A percentile compares a stretch with the other conserved stretches of the same genome.
These are phyloP conservation scores for Coemansia sp. DNA, from an alignment of 192 early-diverging fungal genomes.

Conservation along the genomic window DNA sequence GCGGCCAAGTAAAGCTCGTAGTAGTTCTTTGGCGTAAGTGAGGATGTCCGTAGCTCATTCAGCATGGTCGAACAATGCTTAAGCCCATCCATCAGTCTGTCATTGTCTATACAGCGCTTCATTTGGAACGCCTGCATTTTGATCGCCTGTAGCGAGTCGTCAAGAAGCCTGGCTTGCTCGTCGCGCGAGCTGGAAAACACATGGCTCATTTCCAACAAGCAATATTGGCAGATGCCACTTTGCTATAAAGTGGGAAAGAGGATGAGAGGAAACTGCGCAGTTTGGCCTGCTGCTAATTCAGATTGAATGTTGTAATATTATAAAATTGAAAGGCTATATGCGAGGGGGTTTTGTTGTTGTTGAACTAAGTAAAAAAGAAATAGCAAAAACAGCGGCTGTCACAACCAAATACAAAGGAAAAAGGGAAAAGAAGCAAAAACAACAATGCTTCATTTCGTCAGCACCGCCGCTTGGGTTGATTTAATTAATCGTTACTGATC, in stretches of 20 bases:
- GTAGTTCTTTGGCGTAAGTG: slow-evolving; percentile 96
- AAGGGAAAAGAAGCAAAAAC: too few species aligned
- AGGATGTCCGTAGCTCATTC: slow-evolving; percentile 91
- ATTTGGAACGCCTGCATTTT: slow-evolving; percentile 95
- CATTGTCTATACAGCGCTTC: slow-evolving; percentile 86
- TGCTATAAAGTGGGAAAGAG: background rate
- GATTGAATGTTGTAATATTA: background rate
- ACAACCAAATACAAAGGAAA: background rate
- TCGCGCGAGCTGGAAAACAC: slow-evolving; percentile 55
- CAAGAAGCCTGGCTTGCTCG: slow-evolving; percentile 88
- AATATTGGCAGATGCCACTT: background rate
- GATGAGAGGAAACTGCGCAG: too few species aligned
- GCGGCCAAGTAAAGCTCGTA: slow-evolving; percentile 99
- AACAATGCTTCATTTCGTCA: too few species aligned
- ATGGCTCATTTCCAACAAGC: slow-evolving; percentile 31
- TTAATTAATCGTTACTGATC: too few species aligned
- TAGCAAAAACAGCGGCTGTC: too few species aligned
- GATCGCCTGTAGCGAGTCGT: slow-evolving; percentile 90
- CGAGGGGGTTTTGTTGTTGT: too few species aligned
- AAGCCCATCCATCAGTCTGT: slow-evolving; percentile 95
- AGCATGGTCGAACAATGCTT: slow-evolving; percentile 99
- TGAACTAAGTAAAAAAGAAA: too few species aligned
- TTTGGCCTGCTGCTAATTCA: background rate
- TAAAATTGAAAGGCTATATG: background rate
- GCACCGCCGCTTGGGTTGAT: too few species aligned